Evolutionary conservation across 768 basidiomycete species (phyloP), one percentile per base, ranked within the genome.

Genomic region (Pleurotus citrinopileatus): DNA sequence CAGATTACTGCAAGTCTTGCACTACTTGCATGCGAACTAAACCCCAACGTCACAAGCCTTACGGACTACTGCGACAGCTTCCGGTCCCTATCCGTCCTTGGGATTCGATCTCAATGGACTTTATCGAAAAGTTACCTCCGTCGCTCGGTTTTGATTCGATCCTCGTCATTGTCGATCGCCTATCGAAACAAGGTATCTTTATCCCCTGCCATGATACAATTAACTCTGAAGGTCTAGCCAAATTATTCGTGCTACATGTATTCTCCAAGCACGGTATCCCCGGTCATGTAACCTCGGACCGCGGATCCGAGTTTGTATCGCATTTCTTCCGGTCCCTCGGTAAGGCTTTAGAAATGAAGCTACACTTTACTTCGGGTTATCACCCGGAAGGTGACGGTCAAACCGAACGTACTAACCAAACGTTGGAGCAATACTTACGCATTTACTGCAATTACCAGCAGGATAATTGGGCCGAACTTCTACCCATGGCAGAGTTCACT

Each of bases 331-430:
- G 45, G 34, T 55, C 57, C 22, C 53, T 65, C 10, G 13, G 40
- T 28, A 20, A 47, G 3, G 36, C 12, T 38, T 40, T 48, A 12
- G 55, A 50, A 57, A 65, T 47, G 63, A 59, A 51, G 48, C 42
- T 23, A 22, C 60, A 5, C 54, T 61, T 61, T 3, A 73, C 68
- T 2, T 75, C 74, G 0, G 71, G 72, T 0, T 79, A 73, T 55
- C 79, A 80, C 43, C 77, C 75, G 0, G 67, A 78, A 59, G 70
- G 72, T 2, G 70, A 78, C 50, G 66, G 70, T 48, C 67, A 63
- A 20, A 72, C 71, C 0, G 73, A 75, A 60, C 57, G 67, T n/a
- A 63, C 61, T n/a, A 77, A 74, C 47, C 67, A 73, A 56, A 67
- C 63, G 3, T 60, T 76, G 5, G 71, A 75, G 46, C 57, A 63